Percentiles rank a stretch among this genome's conserved stretches.
phyloP scores from a whole-genome alignment of 164 flowering plant species.

The Vitis vinifera region DNA sequence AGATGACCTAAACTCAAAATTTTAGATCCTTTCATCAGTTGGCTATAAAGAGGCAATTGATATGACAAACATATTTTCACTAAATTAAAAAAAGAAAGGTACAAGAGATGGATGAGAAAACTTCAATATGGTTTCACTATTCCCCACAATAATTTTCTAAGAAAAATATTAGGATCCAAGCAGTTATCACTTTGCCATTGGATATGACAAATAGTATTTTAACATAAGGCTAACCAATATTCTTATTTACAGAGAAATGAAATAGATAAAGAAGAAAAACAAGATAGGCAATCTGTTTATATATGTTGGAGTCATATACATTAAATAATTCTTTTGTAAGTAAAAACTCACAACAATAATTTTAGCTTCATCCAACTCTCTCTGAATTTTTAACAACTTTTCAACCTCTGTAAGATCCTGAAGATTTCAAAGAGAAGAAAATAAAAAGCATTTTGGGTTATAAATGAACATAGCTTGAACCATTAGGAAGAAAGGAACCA shows the following conservation, averaged over 20 bases:
- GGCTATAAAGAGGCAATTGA: no score
- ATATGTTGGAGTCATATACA: not conserved
- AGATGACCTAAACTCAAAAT: no score
- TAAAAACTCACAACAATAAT: slow-evolving; percentile 84
- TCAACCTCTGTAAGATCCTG: slow-evolving; percentile 99
- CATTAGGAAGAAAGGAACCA: not conserved
- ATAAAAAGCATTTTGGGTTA: not conserved
- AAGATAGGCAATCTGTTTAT: not conserved
- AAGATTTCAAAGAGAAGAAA: slow-evolving; percentile 3
- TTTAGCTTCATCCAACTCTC: slow-evolving; percentile 98
- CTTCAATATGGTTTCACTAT: no score
- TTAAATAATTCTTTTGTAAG: not conserved
- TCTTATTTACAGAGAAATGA: not conserved
- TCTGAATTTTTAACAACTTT: slow-evolving; percentile 88
- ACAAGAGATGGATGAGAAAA: no score
- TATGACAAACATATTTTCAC: no score
- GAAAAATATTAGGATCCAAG: no score
- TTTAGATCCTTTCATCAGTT: no score
- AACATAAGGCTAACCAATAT: no score
- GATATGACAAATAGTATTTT: no score
- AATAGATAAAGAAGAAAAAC: not conserved
- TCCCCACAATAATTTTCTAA: no score
- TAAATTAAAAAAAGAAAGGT: no score
- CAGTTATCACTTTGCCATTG: no score
- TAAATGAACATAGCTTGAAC: not conserved